Evolutionary conservation across 2,329 filamentous ascomycete species (phyloP).

Genomic region (Macrophomina pseudophaseolina): DNA sequence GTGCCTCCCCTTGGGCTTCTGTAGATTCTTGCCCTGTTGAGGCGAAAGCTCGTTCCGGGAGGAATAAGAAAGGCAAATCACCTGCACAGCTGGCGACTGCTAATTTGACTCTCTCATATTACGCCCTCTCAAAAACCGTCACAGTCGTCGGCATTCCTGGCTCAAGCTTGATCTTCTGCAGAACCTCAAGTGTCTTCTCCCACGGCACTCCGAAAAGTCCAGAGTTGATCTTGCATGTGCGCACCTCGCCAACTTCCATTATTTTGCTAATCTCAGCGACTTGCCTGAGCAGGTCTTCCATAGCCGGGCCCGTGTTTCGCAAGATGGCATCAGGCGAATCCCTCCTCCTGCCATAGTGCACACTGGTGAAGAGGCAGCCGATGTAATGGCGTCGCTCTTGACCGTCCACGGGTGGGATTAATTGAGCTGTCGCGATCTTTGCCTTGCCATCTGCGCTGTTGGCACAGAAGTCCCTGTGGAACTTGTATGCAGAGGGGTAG

Average conservation of each 20-base stretch:
- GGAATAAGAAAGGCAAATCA: too few relatives aligned
- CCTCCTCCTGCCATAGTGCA: conserved; percentile 52
- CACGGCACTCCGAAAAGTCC: conserved; percentile 63
- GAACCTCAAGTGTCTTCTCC: conserved; percentile 52
- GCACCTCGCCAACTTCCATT: conserved; percentile 42
- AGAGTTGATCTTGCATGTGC: conserved; percentile 63
- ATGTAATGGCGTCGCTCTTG: conserved; percentile 57
- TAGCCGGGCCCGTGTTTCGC: conserved; percentile 53
- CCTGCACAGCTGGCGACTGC: too few relatives aligned
- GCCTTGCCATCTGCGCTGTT: conserved; percentile 34
- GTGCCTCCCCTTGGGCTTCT: too few relatives aligned
- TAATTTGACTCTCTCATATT: background rate
- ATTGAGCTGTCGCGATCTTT: conserved; percentile 53
- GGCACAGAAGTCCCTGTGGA: conserved; percentile 56
- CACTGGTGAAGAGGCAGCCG: conserved; percentile 64
- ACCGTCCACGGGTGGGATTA: conserved; percentile 57
- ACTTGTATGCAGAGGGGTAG: conserved; percentile 57
- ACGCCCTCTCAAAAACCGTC: conserved; percentile 17
- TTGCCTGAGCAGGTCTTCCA: conserved; percentile 55
- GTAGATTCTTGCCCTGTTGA: too few relatives aligned
- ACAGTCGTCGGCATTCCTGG: conserved; percentile 16
- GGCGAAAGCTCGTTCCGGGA: too few relatives aligned
- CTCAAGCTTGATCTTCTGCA: conserved; percentile 45
- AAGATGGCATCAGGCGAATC: conserved; percentile 54
- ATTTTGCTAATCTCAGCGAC: conserved; percentile 40